Evolutionary conservation across 768 basidiomycete species (phyloP).

Genomic region (Pulveroboletus frians): DNA sequence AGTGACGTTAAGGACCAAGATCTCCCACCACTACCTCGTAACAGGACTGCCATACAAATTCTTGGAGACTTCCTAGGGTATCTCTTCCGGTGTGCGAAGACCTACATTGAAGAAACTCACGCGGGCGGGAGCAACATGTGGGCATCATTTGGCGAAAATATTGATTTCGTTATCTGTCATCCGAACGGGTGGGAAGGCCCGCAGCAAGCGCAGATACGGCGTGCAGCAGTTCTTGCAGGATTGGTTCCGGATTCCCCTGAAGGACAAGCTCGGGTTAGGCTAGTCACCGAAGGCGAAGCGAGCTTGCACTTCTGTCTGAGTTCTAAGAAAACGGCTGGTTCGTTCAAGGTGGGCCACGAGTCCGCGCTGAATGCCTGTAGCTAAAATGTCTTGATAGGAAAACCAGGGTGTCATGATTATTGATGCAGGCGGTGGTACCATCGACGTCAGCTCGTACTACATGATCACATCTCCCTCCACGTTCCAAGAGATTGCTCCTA

Average conservation of each 20-base stretch:
- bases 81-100: constrained; percentile 18
- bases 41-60: constrained; percentile 39
- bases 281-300: too few species aligned
- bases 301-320: too few species aligned
- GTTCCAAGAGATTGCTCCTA: too few species aligned
- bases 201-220: too few species aligned
- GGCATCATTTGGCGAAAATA: constrained; percentile 29
- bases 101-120: constrained; percentile 44
- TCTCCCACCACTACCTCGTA: constrained; percentile 39
- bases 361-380: background rate
- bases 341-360: constrained; percentile 20
- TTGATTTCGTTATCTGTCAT: too few species aligned
- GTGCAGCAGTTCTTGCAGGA: too few species aligned
- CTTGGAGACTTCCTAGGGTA: constrained; percentile 42
- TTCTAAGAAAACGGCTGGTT: background rate
- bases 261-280: constrained; percentile 29
- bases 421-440: too few species aligned
- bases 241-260: constrained; percentile 25
- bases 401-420: too few species aligned
- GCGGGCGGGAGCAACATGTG: constrained; percentile 38
- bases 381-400: background rate
- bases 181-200: too few species aligned
- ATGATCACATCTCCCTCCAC: too few species aligned
- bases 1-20: constrained; percentile 28
- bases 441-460: too few species aligned